Conservation (phyloP, 2,329 filamentous ascomycete species). For the Fusarium miscanthi region DNA sequence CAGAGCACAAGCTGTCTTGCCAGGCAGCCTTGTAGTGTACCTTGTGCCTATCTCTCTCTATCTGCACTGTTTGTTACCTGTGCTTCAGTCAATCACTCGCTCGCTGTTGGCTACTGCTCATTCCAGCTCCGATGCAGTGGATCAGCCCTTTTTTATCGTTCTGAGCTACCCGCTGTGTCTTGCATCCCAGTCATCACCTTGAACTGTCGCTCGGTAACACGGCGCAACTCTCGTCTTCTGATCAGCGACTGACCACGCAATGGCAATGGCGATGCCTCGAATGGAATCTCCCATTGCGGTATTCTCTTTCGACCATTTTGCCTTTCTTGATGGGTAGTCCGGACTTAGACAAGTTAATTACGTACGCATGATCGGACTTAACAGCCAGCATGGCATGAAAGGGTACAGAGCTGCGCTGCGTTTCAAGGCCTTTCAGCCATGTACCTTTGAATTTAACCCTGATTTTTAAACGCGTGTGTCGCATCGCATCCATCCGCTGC, state of each 20-base stretch:
- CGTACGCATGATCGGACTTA: slow-evolving; percentile 14
- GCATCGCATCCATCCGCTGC: not conserved
- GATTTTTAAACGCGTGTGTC: slow-evolving; percentile 1
- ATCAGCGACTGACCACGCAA: not conserved
- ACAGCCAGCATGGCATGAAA: not conserved
- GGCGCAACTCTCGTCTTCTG: not conserved
- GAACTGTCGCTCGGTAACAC: slow-evolving; percentile 17
- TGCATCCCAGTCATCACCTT: slow-evolving; percentile 33
- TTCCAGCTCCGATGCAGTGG: slow-evolving; percentile 35
- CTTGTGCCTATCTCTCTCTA: slow-evolving; percentile 1
- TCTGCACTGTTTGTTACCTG: not conserved
- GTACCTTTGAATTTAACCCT: slow-evolving; percentile 22
- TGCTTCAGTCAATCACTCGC: not conserved
- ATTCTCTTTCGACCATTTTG: not conserved
- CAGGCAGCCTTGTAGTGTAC: slow-evolving; percentile 18
- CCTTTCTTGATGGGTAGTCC: not conserved
- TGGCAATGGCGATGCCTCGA: slow-evolving; percentile 4
- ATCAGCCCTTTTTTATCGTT: slow-evolving; percentile 18
- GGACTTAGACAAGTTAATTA: slow-evolving; percentile 12
- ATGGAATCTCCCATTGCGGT: not conserved
- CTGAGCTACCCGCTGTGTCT: slow-evolving; percentile 25
- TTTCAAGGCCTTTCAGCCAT: slow-evolving; percentile 16
- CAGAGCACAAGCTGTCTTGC: slow-evolving; percentile 14
- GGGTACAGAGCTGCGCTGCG: not conserved
- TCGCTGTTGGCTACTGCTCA: not conserved